phyloP scores from a whole-genome alignment of 345 rosid species.

The Moricandia moricandioides region DNA sequence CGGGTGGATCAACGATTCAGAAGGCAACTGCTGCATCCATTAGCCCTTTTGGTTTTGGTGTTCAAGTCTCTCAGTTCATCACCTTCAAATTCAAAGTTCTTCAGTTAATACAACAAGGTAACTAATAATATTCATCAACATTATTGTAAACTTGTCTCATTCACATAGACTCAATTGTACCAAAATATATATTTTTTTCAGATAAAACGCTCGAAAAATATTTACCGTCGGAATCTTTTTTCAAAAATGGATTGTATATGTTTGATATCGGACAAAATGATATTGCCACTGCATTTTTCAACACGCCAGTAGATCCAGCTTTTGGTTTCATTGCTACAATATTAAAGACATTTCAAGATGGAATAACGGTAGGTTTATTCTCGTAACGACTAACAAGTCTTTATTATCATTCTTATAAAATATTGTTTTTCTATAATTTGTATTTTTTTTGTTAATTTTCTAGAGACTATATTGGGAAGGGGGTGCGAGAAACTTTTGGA shows the following conservation, averaged over 20 bases:
- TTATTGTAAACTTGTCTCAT: background rate
- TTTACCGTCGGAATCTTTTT: slow-evolving; percentile 45
- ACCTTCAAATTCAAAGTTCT: slow-evolving; percentile 46
- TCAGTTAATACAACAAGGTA: slow-evolving; percentile 45
- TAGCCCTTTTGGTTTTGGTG: slow-evolving; percentile 36
- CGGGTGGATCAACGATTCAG: slow-evolving; percentile 35
- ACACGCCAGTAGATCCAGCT: slow-evolving; percentile 41
- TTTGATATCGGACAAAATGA: slow-evolving; percentile 70
- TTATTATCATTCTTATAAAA: too few species aligned
- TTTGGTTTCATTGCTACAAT: slow-evolving; percentile 45
- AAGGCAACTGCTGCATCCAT: slow-evolving; percentile 38
- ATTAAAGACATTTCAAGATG: slow-evolving; percentile 36
- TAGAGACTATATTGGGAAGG: slow-evolving; percentile 47
- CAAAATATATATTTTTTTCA: slow-evolving; percentile 3
- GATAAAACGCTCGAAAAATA: slow-evolving; percentile 38
- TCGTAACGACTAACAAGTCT: too few species aligned
- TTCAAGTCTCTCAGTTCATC: slow-evolving; percentile 45
- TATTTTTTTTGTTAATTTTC: background rate
- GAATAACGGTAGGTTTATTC: too few species aligned
- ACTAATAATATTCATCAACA: background rate
- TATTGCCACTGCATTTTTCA: slow-evolving; percentile 39
- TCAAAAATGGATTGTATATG: slow-evolving; percentile 48
- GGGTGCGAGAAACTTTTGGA: slow-evolving; percentile 58
- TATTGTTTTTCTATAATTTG: too few species aligned
- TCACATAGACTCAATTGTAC: background rate